Evolutionary conservation across 2,329 filamentous ascomycete species (phyloP).

Genomic region (Massarina eburnea): DNA sequence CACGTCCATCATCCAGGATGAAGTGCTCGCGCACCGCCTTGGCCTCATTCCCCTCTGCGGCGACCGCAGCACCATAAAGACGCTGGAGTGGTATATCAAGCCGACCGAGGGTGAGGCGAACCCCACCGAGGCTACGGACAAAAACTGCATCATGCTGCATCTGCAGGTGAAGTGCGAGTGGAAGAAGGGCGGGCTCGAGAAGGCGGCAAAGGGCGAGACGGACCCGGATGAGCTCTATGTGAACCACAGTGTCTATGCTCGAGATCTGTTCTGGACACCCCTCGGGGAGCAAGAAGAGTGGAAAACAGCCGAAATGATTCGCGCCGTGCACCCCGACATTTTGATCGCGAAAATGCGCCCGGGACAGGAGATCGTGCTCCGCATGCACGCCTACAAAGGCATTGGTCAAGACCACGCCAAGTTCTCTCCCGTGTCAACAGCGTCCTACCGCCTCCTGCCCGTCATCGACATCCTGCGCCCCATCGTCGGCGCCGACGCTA

Average conservation of each 20-base stretch:
- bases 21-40: constrained; percentile 87
- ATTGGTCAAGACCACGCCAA: constrained; percentile 94
- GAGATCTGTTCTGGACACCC: constrained; percentile 69
- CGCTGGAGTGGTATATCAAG: constrained; percentile 80
- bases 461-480: constrained; percentile 81
- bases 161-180: constrained; percentile 79
- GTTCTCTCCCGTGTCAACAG: constrained; percentile 94
- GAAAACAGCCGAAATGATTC: constrained; percentile 58
- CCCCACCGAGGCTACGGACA: constrained; percentile 62
- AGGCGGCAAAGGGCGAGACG: constrained; percentile 68
- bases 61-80: constrained; percentile 73
- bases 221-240: constrained; percentile 85
- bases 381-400: constrained; percentile 94
- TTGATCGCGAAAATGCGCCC: constrained; percentile 92
- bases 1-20: constrained; percentile 96
- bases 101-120: constrained; percentile 53
- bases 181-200: constrained; percentile 61
- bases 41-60: constrained; percentile 90
- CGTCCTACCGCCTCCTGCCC: constrained; percentile 87
- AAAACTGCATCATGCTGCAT: constrained; percentile 81
- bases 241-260: constrained; percentile 67
- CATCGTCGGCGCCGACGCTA: constrained; percentile 82
- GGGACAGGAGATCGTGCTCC: constrained; percentile 80
- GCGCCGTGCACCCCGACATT: constrained; percentile 85
- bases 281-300: constrained; percentile 59